Percentiles rank a stretch among this genome's conserved stretches.
Evolutionary conservation across 345 rosid genomes (phyloP).

Genomic region (Salix udensis): DNA sequence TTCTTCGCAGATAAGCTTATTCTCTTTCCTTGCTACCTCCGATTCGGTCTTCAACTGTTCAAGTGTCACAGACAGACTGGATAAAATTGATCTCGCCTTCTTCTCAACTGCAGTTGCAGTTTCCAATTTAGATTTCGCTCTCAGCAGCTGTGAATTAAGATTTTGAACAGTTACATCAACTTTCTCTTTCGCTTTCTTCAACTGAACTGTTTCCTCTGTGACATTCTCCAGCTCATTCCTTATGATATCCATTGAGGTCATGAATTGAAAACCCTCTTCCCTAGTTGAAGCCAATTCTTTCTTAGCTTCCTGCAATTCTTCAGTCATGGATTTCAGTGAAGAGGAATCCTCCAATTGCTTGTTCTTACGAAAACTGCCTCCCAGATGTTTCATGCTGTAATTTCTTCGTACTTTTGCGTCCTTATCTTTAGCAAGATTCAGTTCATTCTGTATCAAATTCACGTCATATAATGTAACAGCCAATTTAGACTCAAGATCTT

Average conservation of each 20-base stretch:
- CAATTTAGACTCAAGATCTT: conserved; percentile 51
- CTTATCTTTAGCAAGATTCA: conserved; percentile 45
- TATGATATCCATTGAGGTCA: conserved; percentile 59
- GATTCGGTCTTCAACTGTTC: conserved; percentile 57
- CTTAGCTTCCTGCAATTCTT: conserved; percentile 61
- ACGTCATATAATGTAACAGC: conserved; percentile 54
- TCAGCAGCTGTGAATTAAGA: conserved; percentile 68
- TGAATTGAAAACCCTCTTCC: conserved; percentile 57
- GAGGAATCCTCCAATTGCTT: conserved; percentile 25
- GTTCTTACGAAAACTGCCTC: conserved; percentile 8
- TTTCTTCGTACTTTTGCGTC: conserved; percentile 36
- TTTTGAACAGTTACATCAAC: conserved; percentile 43
- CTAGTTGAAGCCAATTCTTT: conserved; percentile 48
- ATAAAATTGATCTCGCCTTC: conserved; percentile 46
- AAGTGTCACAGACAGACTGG: conserved; percentile 49
- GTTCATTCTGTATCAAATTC: conserved; percentile 51
- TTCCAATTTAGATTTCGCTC: conserved; percentile 61
- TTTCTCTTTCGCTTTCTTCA: conserved; percentile 45
- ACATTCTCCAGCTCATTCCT: conserved; percentile 55
- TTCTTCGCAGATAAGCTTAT: conserved; percentile 44
- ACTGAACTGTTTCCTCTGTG: conserved; percentile 42
- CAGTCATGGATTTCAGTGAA: conserved; percentile 36
- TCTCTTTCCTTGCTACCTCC: conserved; percentile 58
- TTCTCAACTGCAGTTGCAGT: conserved; percentile 46
- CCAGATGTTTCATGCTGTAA: conserved; percentile 29